These are phyloP conservation scores for Leptographium wingfieldii DNA, from an alignment of 2,329 filamentous ascomycete species.

Conservation along the genomic window DNA sequence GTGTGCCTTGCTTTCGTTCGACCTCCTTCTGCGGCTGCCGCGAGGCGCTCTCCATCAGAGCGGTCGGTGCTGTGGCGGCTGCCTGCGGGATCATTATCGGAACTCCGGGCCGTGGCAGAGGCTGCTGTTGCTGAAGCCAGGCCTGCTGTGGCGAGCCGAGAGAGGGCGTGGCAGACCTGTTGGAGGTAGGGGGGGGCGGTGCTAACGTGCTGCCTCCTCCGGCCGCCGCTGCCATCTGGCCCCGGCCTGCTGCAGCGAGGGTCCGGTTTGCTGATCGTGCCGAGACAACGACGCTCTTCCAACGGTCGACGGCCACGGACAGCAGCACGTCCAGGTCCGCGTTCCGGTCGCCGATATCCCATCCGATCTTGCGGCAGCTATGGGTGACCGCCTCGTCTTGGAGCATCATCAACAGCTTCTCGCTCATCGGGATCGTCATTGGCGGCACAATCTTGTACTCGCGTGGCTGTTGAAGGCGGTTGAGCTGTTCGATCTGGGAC, in stretches of 20 bases:
- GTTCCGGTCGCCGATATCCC: conserved; percentile 37
- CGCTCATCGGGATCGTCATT: conserved; percentile 37
- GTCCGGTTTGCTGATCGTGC: conserved; percentile 30
- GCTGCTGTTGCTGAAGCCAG: neutral
- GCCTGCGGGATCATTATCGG: neutral
- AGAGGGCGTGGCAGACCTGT: neutral
- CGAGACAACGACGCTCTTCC: conserved; percentile 48
- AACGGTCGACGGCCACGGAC: conserved; percentile 43
- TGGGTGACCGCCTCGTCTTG: conserved; percentile 30
- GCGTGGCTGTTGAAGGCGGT: conserved; percentile 44
- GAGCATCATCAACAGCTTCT: conserved; percentile 32
- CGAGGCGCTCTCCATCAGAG: neutral
- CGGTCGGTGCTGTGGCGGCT: neutral
- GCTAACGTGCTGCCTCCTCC: neutral
- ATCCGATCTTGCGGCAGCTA: conserved; percentile 28
- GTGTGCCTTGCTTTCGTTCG: neutral
- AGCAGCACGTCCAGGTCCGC: conserved; percentile 39
- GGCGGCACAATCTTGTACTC: conserved; percentile 44
- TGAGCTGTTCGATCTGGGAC: conserved; percentile 45
- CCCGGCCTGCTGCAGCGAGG: conserved; percentile 22
- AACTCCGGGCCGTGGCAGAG: neutral
- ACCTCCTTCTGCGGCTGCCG: conserved; percentile 8
- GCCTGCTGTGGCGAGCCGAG: neutral
- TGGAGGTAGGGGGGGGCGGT: neutral
- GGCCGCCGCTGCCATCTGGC: conserved; percentile 1